Percentiles rank a stretch among this genome's conserved stretches.
These are phyloP conservation scores for Penicillium macrosclerotiorum DNA, from an alignment of 495 filamentous ascomycete species.

Conservation along the genomic window DNA sequence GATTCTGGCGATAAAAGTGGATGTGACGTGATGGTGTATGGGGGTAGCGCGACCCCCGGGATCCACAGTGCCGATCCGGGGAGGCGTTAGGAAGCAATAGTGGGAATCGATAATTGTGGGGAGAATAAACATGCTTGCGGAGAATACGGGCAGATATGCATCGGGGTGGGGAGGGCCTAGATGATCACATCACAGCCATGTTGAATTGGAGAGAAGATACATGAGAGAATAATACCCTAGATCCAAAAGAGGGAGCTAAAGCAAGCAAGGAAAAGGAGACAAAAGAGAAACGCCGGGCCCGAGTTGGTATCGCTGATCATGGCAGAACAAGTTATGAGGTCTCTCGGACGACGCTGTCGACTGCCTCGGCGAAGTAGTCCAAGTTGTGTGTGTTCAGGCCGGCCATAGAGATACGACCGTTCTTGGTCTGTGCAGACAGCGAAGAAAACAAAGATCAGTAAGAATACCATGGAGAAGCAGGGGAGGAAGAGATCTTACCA, in stretches of 20 bases:
- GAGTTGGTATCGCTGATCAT: slow-evolving; percentile 1
- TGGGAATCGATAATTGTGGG: no score
- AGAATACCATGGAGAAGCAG: background rate
- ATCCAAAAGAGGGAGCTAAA: background rate
- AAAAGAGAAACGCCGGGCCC: slow-evolving; percentile 10
- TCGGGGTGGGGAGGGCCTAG: no score
- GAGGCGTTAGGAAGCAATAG: no score
- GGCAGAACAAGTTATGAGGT: slow-evolving; percentile 27
- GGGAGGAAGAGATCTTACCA: slow-evolving; percentile 47
- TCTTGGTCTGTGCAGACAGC: slow-evolving; percentile 75
- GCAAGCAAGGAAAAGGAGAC: slow-evolving; percentile 2
- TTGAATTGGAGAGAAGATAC: no score
- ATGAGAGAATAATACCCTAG: background rate
- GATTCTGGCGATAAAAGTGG: no score
- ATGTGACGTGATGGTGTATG: no score
- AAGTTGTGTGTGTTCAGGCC: slow-evolving; percentile 89
- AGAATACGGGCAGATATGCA: no score
- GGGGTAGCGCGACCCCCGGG: no score
- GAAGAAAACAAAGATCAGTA: slow-evolving; percentile 9
- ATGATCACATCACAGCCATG: no score
- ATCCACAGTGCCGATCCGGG: no score
- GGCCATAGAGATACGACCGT: slow-evolving; percentile 95
- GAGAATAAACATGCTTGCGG: no score
- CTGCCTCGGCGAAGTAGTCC: slow-evolving; percentile 85
- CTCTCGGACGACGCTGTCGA: slow-evolving; percentile 82